These are phyloP conservation scores for Coemansia umbellata DNA, from an alignment of 192 early-diverging fungal species.

Conservation along the genomic window DNA sequence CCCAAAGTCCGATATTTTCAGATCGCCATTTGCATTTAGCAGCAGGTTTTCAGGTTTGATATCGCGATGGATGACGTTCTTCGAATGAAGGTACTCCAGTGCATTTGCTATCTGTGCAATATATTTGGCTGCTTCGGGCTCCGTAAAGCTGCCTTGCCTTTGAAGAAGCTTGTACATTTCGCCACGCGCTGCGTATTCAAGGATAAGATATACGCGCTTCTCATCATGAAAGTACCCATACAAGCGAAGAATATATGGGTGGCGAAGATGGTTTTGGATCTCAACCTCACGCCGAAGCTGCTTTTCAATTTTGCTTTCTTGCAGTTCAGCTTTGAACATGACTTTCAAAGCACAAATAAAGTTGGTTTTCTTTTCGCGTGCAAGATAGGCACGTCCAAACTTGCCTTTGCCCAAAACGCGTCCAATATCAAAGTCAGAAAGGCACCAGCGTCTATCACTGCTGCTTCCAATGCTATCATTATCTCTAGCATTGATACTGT, in stretches of 20 bases:
- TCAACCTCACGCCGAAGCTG: constrained; percentile 95
- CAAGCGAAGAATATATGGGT: constrained; percentile 90
- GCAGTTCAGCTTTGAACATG: constrained; percentile 78
- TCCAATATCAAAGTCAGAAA: constrained; percentile 91
- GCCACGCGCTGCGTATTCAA: constrained; percentile 93
- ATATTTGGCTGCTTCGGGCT: constrained; percentile 80
- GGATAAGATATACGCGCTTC: constrained; percentile 86
- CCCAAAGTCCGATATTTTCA: constrained; percentile 97
- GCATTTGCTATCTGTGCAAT: constrained; percentile 85
- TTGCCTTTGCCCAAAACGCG: constrained; percentile 88
- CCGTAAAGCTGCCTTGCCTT: constrained; percentile 66
- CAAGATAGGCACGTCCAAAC: constrained; percentile 92
- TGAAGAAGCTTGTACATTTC: constrained; percentile 86
- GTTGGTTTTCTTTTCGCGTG: constrained; percentile 78
- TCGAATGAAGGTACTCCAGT: constrained; percentile 80
- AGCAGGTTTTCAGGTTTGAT: constrained; percentile 96
- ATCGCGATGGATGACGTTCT: constrained; percentile 92
- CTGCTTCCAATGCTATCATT: neutral
- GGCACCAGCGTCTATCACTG: constrained; percentile 47
- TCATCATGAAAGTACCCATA: constrained; percentile 95
- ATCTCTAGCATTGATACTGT: neutral
- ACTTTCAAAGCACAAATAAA: constrained; percentile 93
- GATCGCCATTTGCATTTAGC: constrained; percentile 77
- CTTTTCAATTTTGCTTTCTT: constrained; percentile 71
- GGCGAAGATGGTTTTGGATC: constrained; percentile 89